Conservation (phyloP, 371 early-diverging fungal species). For the Mucor racemosus region DNA sequence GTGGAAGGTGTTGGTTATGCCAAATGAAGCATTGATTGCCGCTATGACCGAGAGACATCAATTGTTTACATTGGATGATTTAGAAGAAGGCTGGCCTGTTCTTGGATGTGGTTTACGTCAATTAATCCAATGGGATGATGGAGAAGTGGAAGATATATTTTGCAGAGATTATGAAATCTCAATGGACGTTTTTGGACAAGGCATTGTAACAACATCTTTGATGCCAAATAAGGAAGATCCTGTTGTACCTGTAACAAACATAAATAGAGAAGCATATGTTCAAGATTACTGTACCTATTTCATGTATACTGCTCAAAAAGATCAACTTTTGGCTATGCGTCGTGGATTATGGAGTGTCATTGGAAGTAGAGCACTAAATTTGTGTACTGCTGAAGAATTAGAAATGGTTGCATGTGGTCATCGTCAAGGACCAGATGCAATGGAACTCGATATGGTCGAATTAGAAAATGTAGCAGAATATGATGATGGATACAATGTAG, state of each 20-base stretch:
- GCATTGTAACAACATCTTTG: conserved; percentile 67
- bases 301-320: conserved; percentile 62
- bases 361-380: conserved; percentile 57
- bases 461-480: conserved; percentile 81
- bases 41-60: conserved; percentile 20
- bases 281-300: conserved; percentile 73
- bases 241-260: conserved; percentile 76
- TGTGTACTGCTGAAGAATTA: conserved; percentile 52
- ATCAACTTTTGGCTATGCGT: conserved; percentile 72
- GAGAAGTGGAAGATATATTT: conserved; percentile 87
- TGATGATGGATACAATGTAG: conserved; percentile 75
- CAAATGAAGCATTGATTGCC: conserved; percentile 47
- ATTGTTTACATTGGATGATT: conserved; percentile 60
- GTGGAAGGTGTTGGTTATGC: conserved; percentile 63
- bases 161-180: conserved; percentile 82
- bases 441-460: conserved; percentile 71
- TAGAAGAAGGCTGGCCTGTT: conserved; percentile 60
- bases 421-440: conserved; percentile 43
- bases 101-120: conserved; percentile 71
- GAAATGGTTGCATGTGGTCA: conserved; percentile 59
- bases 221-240: conserved; percentile 65
- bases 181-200: conserved; percentile 76
- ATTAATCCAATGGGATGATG: conserved; percentile 74
- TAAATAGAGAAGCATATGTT: conserved; percentile 78
- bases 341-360: conserved; percentile 76